Evolutionary conservation across 805 yeast genomes (phyloP).

Genomic region (Schwanniomyces yamadae): DNA sequence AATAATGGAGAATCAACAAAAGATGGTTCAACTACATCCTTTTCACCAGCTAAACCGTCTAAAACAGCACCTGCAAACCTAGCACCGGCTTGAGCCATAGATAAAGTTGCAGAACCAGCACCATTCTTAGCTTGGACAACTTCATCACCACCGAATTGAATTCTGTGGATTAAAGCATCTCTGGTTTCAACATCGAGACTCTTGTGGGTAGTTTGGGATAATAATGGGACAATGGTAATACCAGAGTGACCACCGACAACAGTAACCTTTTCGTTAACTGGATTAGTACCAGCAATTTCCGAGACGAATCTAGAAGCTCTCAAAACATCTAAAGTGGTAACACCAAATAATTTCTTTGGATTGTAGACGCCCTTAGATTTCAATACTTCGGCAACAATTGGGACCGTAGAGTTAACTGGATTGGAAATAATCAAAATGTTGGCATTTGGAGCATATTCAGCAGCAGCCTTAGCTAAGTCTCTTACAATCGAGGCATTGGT

Average conservation of each 20-base stretch:
- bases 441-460: conserved; percentile 82
- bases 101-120: conserved; percentile 89
- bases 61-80: conserved; percentile 66
- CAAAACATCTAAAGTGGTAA: conserved; percentile 89
- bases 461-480: conserved; percentile 84
- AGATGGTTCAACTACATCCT: conserved; percentile 63
- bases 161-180: conserved; percentile 69
- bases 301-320: conserved; percentile 85
- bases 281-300: conserved; percentile 69
- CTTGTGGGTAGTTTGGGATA: conserved; percentile 78
- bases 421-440: conserved; percentile 80
- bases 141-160: conserved; percentile 96
- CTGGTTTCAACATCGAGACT: conserved; percentile 41
- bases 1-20: conserved; percentile 80
- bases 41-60: conserved; percentile 63
- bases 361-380: conserved; percentile 84
- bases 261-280: conserved; percentile 71
- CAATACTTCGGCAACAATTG: conserved; percentile 91
- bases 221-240: conserved; percentile 89
- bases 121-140: conserved; percentile 92
- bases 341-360: conserved; percentile 92
- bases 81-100: conserved; percentile 92
- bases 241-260: conserved; percentile 99
- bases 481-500: conserved; percentile 95
- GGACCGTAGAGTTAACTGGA: conserved; percentile 97